Percentiles rank a stretch among this genome's conserved stretches.
Evolutionary conservation across 177 flowering plant species (phyloP).

Genomic region (Vitis hybrid): DNA sequence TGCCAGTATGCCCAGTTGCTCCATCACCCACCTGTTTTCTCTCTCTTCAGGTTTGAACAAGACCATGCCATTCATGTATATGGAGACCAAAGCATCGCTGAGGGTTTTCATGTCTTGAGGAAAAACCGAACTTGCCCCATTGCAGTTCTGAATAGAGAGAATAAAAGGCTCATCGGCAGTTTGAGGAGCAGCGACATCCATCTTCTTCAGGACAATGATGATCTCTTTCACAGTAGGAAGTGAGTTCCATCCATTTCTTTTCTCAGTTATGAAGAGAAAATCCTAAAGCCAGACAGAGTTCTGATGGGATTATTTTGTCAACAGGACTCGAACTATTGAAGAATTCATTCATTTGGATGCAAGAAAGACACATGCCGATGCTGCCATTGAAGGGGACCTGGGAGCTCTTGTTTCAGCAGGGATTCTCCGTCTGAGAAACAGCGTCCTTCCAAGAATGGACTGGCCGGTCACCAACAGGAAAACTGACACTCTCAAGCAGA

Average conservation of each 20-base stretch:
- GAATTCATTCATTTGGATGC: slow-evolving; percentile 32
- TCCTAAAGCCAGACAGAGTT: too few relatives aligned
- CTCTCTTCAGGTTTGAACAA: slow-evolving; percentile 27
- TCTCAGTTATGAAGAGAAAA: neutral
- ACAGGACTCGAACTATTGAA: slow-evolving; percentile 25
- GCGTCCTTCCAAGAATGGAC: slow-evolving; percentile 32
- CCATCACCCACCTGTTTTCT: neutral
- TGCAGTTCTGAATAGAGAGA: slow-evolving; percentile 27
- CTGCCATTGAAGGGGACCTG: slow-evolving; percentile 11
- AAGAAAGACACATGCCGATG: slow-evolving; percentile 3
- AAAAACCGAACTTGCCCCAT: slow-evolving; percentile 23
- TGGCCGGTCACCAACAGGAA: slow-evolving; percentile 31
- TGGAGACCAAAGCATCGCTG: slow-evolving; percentile 37
- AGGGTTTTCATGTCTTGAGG: slow-evolving; percentile 29
- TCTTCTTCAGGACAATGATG: slow-evolving; percentile 27
- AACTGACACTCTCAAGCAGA: slow-evolving; percentile 39
- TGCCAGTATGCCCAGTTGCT: neutral
- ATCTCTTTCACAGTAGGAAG: slow-evolving; percentile 28
- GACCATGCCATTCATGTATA: slow-evolving; percentile 16
- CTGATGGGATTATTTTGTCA: neutral
- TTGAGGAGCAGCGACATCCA: slow-evolving; percentile 32
- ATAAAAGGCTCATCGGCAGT: slow-evolving; percentile 30
- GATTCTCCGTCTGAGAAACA: slow-evolving; percentile 19
- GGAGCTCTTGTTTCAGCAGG: slow-evolving; percentile 27
- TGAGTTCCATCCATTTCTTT: slow-evolving; percentile 1